Evolutionary conservation across 495 filamentous ascomycete species (phyloP), one percentile per base, ranked within the genome.

Genomic region (Lasiosphaeris hirsuta): DNA sequence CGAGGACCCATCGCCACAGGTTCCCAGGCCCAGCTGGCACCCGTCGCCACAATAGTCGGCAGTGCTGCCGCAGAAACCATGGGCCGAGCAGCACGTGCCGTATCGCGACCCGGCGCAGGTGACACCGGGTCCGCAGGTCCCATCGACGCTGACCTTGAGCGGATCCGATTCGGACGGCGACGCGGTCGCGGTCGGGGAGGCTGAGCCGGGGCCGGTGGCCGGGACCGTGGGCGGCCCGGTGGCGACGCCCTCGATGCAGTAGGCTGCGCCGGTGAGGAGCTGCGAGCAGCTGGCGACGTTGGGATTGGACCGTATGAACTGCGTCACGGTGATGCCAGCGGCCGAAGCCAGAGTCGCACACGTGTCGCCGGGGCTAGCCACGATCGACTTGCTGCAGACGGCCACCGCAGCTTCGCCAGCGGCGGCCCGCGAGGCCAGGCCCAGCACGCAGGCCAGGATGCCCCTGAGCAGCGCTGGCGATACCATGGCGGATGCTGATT

Each of bases 31-130:
- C 0, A 63, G 10, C 30, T 75, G 75, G 58, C 75, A 78, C 1
- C 74, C 75, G 2, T 57, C 47, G 30, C 57, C 54, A 58, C 68
- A 78, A 58, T 74, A 68, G 67, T 78, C 65, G 54, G 50, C 55
- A 23, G 68, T 74, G 60, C 62, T 64, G 38, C 73, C 70, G 47
- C 74, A 77, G 34, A 54, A 73, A n/a, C 72, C 66, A 61, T 73
- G 69, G 53, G 55, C 60, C 40, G 75, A 78, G 56, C 75, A 78
- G 55, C 75, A 78, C 46, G 57, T 63, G 19, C 75, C 75, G 48
- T 56, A 78, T 5, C 45, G 37, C 2, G 74, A 77, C 4, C 74
- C 74, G 0, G 63, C 43, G 49, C 75, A 78, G 10, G 75, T 78
- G 13, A 74, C 46, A 8, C 71, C 70, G 3, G 57, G 46, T 4